Conservation (phyloP, 768 basidiomycete species). For the Lyophyllum decastes region DNA sequence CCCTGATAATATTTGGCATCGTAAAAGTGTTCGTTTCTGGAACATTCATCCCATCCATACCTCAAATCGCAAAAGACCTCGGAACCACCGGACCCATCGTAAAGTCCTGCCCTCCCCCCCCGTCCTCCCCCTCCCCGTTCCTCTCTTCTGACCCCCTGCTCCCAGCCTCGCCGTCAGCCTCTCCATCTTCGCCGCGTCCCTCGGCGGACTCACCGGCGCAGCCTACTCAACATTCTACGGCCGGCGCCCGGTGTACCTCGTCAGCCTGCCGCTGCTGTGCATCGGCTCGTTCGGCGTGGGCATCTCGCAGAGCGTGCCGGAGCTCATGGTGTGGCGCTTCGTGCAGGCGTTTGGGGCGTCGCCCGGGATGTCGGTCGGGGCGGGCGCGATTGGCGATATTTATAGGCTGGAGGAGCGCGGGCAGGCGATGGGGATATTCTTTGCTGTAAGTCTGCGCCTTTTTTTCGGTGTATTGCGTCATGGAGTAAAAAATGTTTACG, state of each 20-base stretch:
- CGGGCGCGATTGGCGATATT: slow-evolving; percentile 60
- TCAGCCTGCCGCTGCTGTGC: slow-evolving; percentile 56
- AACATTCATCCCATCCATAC: slow-evolving; percentile 74
- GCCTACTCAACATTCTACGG: slow-evolving; percentile 53
- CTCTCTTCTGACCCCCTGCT: not conserved
- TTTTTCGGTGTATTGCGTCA: too few species aligned
- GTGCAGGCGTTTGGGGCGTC: slow-evolving; percentile 66
- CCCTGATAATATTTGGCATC: not conserved
- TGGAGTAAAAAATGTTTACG: too few species aligned
- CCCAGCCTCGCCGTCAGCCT: slow-evolving; percentile 37
- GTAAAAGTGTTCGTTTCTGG: slow-evolving; percentile 64
- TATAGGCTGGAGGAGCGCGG: slow-evolving; percentile 59
- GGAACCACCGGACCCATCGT: slow-evolving; percentile 55
- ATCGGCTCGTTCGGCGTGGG: slow-evolving; percentile 64
- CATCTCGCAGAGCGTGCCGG: slow-evolving; percentile 34
- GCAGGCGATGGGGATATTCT: slow-evolving; percentile 35
- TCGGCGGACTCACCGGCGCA: slow-evolving; percentile 33
- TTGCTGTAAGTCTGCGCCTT: slow-evolving; percentile 29
- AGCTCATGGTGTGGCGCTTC: slow-evolving; percentile 60
- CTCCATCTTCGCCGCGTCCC: slow-evolving; percentile 32
- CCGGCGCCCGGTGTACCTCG: slow-evolving; percentile 57
- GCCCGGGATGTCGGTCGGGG: slow-evolving; percentile 51
- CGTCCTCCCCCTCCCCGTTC: not conserved
- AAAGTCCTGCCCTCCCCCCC: slow-evolving; percentile 38
- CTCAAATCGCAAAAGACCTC: slow-evolving; percentile 69